Evolutionary conservation across 805 yeast species (phyloP).

Genomic region (Barnettozyma sucrosica): DNA sequence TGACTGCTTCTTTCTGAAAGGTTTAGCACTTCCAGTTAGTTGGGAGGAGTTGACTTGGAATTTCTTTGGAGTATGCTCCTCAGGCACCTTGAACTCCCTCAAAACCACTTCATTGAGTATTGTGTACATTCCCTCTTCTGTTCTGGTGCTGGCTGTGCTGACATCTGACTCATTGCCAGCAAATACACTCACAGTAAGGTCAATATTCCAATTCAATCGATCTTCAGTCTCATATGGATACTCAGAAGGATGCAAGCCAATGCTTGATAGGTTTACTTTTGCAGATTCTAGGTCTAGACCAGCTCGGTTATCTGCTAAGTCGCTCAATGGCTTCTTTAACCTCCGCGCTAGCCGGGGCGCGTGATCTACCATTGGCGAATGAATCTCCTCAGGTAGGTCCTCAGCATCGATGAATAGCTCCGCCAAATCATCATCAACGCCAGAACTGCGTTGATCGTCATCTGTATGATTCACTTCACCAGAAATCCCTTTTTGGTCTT

Average conservation of each 20-base stretch:
- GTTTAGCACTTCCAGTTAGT: neutral
- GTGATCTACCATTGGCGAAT: neutral
- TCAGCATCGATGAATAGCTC: neutral
- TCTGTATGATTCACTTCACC: neutral
- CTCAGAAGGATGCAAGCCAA: neutral
- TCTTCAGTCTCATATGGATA: conserved; percentile 2
- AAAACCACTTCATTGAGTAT: neutral
- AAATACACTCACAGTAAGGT: neutral
- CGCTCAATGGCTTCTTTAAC: no score
- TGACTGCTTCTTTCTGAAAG: neutral
- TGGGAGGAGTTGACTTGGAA: neutral
- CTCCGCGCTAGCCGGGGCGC: neutral
- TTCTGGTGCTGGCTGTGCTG: conserved; percentile 4
- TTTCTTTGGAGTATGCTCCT: neutral
- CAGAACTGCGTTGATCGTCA: neutral
- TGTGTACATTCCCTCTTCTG: conserved; percentile 10
- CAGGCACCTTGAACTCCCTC: conserved; percentile 3
- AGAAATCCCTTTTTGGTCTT: neutral
- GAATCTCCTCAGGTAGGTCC: neutral
- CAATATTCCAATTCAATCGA: neutral
- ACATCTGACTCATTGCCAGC: neutral
- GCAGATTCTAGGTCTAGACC: neutral
- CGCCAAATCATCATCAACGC: neutral
- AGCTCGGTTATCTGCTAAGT: neutral
- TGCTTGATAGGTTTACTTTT: neutral